These are phyloP conservation scores for Tylopilus balloui DNA, from an alignment of 768 basidiomycete species.

Conservation along the genomic window DNA sequence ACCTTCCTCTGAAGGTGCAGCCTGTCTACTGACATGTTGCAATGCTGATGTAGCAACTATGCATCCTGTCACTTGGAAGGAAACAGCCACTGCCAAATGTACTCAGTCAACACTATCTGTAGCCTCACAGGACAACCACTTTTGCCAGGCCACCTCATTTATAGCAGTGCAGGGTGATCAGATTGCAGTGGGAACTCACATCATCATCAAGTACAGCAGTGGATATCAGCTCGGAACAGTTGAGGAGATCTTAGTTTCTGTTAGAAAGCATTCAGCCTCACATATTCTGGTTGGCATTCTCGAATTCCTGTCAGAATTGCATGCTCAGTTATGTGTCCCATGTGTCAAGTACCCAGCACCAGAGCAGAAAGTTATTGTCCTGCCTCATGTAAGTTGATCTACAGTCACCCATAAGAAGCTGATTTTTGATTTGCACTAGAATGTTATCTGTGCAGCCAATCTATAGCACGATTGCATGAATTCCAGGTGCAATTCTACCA, in stretches of 20 bases:
- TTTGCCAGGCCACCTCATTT: neutral
- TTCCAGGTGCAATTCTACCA: too few species aligned
- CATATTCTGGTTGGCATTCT: neutral
- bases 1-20: neutral
- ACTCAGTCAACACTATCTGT: too few species aligned
- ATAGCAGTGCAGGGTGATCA: neutral
- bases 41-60: neutral
- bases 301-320: slow-evolving; percentile 1
- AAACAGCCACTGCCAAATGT: neutral
- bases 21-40: neutral
- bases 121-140: neutral
- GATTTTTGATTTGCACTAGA: too few species aligned
- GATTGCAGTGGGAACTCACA: neutral
- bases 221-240: neutral
- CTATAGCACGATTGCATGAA: too few species aligned
- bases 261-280: neutral
- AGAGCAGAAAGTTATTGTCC: neutral
- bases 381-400: too few species aligned
- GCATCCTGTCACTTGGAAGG: neutral
- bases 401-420: too few species aligned
- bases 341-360: neutral
- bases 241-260: neutral
- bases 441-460: too few species aligned
- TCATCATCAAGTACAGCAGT: neutral
- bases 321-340: neutral